Base-by-base conservation (phyloP, 495 filamentous ascomycete species). In the Lophiotrema nucula region DNA sequence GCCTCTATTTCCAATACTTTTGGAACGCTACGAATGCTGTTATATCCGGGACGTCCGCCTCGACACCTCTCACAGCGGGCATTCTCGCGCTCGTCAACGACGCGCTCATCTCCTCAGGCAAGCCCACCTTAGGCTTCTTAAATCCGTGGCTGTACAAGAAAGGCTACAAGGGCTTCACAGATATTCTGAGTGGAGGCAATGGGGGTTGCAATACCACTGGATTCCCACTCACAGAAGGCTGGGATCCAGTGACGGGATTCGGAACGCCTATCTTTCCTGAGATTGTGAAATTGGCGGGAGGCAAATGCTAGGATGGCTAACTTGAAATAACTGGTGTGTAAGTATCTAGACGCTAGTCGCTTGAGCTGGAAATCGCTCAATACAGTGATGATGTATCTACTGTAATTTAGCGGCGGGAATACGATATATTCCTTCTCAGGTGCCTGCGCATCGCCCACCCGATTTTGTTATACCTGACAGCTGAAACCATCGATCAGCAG, bases 31-130 rank as follows among this genome's bases (percentile, higher is more conserved):
- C 53, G 37, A 61, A 63, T 18, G 58, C 45, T 26, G 54, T 48
- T 4, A 62, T 74, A 19, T 67, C 62, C 47, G 72, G 72, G 18
- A 74, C 72, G 19, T 65, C 56, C 15, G 72, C 72, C 13, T 66
- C 69, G 8, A 33, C 51, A 11, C 72, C 72, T 1, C 47, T 66
- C 0, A 65, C 65, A 5, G 69, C 65, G 13, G 66, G 64, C 37
- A 61, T 74, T 24, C 64, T 75, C 45, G 47, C 60, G 6, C 60
- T 74, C 4, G 60, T 74, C 37, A 74, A 74, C 48, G 71, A 72
- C 47, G 68, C 65, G 2, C 52, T 67, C 21, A 51, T 74, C 39
- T 63, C 68, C 23, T 52, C 43, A 2, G 69, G 71, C 2, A 66
- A 62, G 53, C 33, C 60, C 10, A 41, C 70, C 2, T 58, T 74